Evolutionary conservation across 2,329 filamentous ascomycete species (phyloP).

Genomic region (Paramyrothecium sp.): DNA sequence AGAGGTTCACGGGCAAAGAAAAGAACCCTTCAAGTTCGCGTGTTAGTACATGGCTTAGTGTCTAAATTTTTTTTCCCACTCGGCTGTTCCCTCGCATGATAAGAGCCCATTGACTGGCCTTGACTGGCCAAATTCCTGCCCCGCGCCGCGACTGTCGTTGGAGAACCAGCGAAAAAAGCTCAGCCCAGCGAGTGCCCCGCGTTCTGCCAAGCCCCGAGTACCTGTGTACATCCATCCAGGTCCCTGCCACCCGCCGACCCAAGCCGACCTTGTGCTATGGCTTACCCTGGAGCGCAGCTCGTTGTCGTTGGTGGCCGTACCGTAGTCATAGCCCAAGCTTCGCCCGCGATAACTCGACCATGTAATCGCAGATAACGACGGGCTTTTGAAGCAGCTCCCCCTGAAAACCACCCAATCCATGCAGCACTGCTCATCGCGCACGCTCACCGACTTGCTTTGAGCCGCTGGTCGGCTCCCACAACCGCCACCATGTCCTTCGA

Average conservation of each 20-base stretch:
- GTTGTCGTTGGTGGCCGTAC: no score
- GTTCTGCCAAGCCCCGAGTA: background rate
- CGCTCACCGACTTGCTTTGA: background rate
- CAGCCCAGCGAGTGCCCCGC: background rate
- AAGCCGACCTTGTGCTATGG: no score
- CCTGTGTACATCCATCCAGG: no score
- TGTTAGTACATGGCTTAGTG: background rate
- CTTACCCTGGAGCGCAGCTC: no score
- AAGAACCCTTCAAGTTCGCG: background rate
- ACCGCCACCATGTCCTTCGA: conserved; percentile 67
- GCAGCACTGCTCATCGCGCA: background rate
- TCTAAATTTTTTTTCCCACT: background rate
- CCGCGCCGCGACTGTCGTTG: background rate
- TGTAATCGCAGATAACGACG: no score
- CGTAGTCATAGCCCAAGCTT: no score
- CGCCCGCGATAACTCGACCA: no score
- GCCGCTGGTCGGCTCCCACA: background rate
- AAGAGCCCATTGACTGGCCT: background rate
- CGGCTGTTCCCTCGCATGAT: background rate
- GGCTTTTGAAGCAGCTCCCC: no score
- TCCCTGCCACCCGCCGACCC: no score
- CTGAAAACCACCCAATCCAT: background rate
- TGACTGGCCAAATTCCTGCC: background rate
- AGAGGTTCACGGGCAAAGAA: background rate
- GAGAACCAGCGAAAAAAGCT: background rate